Evolutionary conservation across 805 yeast genomes (phyloP).

Genomic region (Pichia rugopelliculosa): DNA sequence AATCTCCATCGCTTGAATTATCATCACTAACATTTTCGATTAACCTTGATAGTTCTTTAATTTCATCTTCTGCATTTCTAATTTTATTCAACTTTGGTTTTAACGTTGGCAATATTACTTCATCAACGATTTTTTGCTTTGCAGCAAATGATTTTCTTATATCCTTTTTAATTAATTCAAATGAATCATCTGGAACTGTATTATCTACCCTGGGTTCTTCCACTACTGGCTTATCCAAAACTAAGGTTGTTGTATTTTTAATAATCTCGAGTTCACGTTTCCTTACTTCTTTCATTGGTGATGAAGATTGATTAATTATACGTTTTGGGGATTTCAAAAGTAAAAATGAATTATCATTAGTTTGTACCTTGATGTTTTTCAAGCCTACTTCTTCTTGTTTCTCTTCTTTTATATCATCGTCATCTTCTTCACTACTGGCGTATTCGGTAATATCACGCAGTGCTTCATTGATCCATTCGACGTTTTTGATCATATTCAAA

Average conservation of each 20-base stretch:
- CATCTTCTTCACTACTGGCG: not conserved
- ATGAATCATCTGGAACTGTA: slow-evolving; percentile 17
- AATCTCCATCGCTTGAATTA: slow-evolving; percentile 18
- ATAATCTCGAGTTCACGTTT: slow-evolving; percentile 15
- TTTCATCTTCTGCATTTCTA: slow-evolving; percentile 12
- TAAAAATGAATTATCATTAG: slow-evolving; percentile 10
- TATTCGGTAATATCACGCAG: slow-evolving; percentile 17
- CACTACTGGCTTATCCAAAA: not conserved
- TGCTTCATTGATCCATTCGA: slow-evolving; percentile 26
- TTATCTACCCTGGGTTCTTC: not conserved
- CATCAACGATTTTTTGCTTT: slow-evolving; percentile 8
- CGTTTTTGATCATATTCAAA: slow-evolving; percentile 19
- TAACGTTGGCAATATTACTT: not conserved
- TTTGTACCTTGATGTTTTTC: not conserved
- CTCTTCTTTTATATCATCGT: not conserved
- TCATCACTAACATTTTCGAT: slow-evolving; percentile 17
- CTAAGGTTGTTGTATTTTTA: slow-evolving; percentile 14
- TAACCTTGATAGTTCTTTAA: slow-evolving; percentile 16
- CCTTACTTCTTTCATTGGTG: slow-evolving; percentile 17
- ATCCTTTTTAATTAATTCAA: slow-evolving; percentile 25
- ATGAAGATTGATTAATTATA: slow-evolving; percentile 11
- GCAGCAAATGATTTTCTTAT: slow-evolving; percentile 27
- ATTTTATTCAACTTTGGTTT: not conserved
- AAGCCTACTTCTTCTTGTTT: not conserved
- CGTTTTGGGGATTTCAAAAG: slow-evolving; percentile 22